A percentile compares a stretch with the other conserved stretches of the same genome.
These are phyloP conservation scores for Coemansia sp. DNA, from an alignment of 192 early-diverging fungal species.

Conservation along the genomic window DNA sequence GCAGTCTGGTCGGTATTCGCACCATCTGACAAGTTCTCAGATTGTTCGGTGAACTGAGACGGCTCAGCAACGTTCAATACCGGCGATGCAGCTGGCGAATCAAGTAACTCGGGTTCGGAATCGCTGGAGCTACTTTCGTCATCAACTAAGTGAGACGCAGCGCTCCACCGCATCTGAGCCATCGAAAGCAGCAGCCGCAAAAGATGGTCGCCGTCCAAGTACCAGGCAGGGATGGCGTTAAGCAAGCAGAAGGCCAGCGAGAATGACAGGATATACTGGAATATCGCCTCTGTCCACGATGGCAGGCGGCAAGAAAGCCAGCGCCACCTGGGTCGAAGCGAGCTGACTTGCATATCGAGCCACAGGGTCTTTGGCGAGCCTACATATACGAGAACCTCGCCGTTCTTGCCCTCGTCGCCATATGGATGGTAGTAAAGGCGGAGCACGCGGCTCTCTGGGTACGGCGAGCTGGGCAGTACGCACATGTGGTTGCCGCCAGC, in stretches of 20 bases:
- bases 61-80: background rate
- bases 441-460: conserved; percentile 28
- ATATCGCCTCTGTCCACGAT: conserved; percentile 28
- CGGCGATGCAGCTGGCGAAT: background rate
- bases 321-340: conserved; percentile 25
- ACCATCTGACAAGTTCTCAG: background rate
- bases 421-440: conserved; percentile 26
- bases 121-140: background rate
- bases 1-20: background rate
- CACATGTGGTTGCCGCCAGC: conserved; percentile 9
- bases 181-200: conserved; percentile 22
- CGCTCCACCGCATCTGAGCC: conserved; percentile 8
- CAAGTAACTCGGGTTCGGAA: background rate
- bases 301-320: conserved; percentile 25
- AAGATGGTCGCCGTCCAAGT: conserved; percentile 41
- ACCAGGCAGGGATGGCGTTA: conserved; percentile 42
- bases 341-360: conserved; percentile 44
- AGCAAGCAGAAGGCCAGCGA: conserved; percentile 45
- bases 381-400: conserved; percentile 25
- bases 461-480: conserved; percentile 40
- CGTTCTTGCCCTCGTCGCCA: background rate
- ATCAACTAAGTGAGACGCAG: background rate
- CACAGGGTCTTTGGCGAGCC: conserved; percentile 35
- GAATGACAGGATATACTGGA: conserved; percentile 48
- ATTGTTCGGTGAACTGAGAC: background rate